Base-by-base conservation (phyloP, 257 asterid species). In the Salvia miltiorrhiza region DNA sequence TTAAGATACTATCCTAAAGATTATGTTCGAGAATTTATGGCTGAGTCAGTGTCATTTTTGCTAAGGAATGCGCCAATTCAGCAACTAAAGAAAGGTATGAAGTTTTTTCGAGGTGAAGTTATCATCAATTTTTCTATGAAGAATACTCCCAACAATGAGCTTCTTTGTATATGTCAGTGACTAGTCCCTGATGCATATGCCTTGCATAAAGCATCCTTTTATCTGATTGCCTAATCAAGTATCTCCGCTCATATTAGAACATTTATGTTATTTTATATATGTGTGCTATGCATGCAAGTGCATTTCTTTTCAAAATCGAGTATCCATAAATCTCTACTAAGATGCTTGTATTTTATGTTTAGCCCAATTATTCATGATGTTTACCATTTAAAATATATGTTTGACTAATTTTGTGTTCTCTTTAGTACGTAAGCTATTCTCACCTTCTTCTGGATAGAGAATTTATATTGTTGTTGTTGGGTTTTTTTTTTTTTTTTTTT, bases 21-120 rank as follows among this genome's bases (percentile, higher is more conserved):
- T 75, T 80, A 85, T 74, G 77, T 93, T 49, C 95, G 87, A 47
- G 94, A 89, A 70, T 83, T 87, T 72, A 87, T 91, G 96, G 96
- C 97, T 0, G 87, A 87, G 82, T 86, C 97, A 2, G 81, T 87
- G 33, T 88, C 99, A 43, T 89, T 87, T 82, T 67, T 89, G 63
- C 81, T 93, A 44, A 89, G 96, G 85, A 91, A 84, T 71, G 80
- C 91, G 56, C 84, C 96, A 20, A 45, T 75, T 28, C 66, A 81
- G 74, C 88, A 83, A 73, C 89, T 85, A 69, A 83, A 70, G 73
- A 82, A 81, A 89, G 97, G 97, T 93, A 84, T 44, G 4, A 53
- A 53, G 13, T 55, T 21, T 78, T 55, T 65, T 54, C 23, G 5
- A n/a, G 35, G 9, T 2, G 37, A 23, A 23, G 4, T 23, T 10